phyloP scores from a whole-genome alignment of 2,329 filamentous ascomycete genomes.

The Endoconidiophora laricicola region DNA sequence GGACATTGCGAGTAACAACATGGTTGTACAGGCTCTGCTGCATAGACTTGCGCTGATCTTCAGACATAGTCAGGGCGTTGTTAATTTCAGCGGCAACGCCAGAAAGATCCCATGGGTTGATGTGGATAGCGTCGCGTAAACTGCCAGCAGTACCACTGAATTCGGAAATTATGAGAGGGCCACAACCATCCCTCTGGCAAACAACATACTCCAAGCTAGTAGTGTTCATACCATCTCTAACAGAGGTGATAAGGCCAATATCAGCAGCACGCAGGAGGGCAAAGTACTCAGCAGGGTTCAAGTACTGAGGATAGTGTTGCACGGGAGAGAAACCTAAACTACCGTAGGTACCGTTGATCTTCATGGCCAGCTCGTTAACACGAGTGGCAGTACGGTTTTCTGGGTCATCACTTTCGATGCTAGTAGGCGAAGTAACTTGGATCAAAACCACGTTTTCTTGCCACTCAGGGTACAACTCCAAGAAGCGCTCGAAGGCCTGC shows the following conservation, averaged over 20 bases:
- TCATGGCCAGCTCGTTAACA: slow-evolving; percentile 77
- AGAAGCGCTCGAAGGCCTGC: slow-evolving; percentile 82
- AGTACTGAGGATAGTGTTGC: slow-evolving; percentile 86
- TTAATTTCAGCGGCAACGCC: slow-evolving; percentile 76
- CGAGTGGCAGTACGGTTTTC: slow-evolving; percentile 73
- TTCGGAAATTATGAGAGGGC: slow-evolving; percentile 84
- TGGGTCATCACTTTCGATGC: slow-evolving; percentile 58
- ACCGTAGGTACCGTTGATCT: slow-evolving; percentile 82
- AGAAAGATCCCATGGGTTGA: slow-evolving; percentile 87
- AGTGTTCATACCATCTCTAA: slow-evolving; percentile 95
- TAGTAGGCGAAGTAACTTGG: slow-evolving; percentile 82
- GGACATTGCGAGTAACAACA: slow-evolving; percentile 72
- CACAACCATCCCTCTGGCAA: slow-evolving; percentile 73
- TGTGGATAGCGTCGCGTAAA: slow-evolving; percentile 73
- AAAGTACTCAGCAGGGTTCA: slow-evolving; percentile 82
- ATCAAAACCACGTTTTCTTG: slow-evolving; percentile 82
- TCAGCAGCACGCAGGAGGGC: slow-evolving; percentile 81
- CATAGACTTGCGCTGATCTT: slow-evolving; percentile 47
- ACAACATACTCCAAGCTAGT: slow-evolving; percentile 89
- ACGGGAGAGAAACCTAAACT: slow-evolving; percentile 80
- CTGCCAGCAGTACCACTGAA: slow-evolving; percentile 89
- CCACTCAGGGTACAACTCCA: slow-evolving; percentile 85
- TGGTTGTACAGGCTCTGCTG: slow-evolving; percentile 65
- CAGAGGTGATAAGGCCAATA: slow-evolving; percentile 85
- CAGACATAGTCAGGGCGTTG: slow-evolving; percentile 59